Percentiles rank a stretch among this genome's conserved stretches.
These are phyloP conservation scores for Nicotiana obtusifolia DNA, from an alignment of 257 asterid genomes.

Conservation along the genomic window DNA sequence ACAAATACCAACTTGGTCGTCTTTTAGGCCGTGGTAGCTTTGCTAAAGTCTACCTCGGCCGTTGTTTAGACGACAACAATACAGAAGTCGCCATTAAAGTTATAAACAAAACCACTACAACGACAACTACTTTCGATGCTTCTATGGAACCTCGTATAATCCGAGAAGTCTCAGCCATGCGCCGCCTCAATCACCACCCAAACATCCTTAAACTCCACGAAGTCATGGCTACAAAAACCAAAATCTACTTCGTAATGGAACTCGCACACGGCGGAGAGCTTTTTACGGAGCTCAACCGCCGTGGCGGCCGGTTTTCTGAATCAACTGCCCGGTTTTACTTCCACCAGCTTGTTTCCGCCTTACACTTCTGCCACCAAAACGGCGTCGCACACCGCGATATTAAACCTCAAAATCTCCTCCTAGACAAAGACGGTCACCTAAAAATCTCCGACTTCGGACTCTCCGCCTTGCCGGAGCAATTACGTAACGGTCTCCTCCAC, in stretches of 20 bases:
- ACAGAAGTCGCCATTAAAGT: conserved; percentile 59
- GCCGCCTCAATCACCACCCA: conserved; percentile 71
- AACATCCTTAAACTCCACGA: conserved; percentile 74
- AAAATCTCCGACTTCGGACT: conserved; percentile 86
- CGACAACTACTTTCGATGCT: conserved; percentile 24
- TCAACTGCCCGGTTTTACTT: conserved; percentile 49
- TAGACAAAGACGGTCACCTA: conserved; percentile 47
- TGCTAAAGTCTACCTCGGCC: conserved; percentile 74
- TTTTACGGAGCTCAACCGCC: conserved; percentile 43
- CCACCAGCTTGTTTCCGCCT: conserved; percentile 66
- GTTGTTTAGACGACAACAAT: conserved; percentile 16
- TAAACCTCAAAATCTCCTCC: conserved; percentile 84
- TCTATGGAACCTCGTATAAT: conserved; percentile 63
- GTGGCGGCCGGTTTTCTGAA: conserved; percentile 53
- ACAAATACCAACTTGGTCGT: conserved; percentile 57
- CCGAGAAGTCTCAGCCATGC: conserved; percentile 87
- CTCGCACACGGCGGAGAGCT: conserved; percentile 89
- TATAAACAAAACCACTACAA: conserved; percentile 46
- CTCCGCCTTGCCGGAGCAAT: conserved; percentile 74
- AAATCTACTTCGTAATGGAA: conserved; percentile 83
- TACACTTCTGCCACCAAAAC: conserved; percentile 66
- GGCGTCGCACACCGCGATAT: conserved; percentile 89
- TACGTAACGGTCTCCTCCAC: conserved; percentile 48
- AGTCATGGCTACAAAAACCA: conserved; percentile 74
- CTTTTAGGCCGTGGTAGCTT: conserved; percentile 94